Evolutionary conservation across 2,329 filamentous ascomycete species (phyloP).

Genomic region (Juglanconis juglandina): DNA sequence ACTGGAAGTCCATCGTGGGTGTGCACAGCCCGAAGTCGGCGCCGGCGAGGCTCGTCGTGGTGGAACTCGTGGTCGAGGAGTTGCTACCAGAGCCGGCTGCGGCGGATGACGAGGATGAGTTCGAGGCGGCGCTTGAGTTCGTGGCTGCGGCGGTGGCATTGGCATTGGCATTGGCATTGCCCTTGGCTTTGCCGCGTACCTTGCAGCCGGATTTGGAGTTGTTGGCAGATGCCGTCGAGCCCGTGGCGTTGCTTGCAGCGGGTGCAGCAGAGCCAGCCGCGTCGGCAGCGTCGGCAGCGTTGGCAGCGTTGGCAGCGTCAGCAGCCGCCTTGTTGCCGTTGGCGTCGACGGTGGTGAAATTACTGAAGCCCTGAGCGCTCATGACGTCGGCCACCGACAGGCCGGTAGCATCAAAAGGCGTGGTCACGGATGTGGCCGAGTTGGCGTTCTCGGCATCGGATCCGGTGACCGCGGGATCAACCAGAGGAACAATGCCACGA

Average conservation of each 20-base stretch:
- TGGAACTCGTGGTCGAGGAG: background rate
- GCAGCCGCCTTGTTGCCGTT: constrained; percentile 24
- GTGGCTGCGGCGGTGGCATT: background rate
- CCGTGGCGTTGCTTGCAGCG: constrained; percentile 14
- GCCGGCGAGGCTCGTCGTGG: constrained; percentile 2
- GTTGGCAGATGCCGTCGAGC: constrained; percentile 4
- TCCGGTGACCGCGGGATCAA: constrained; percentile 58
- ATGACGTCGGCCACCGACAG: constrained; percentile 61
- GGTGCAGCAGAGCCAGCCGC: background rate
- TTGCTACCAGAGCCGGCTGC: constrained; percentile 15
- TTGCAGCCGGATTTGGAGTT: constrained; percentile 8
- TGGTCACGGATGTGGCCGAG: constrained; percentile 46
- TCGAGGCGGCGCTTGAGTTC: background rate
- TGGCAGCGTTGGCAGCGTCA: background rate
- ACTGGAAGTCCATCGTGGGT: constrained; percentile 14
- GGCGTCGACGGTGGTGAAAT: constrained; percentile 44
- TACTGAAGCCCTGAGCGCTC: constrained; percentile 56
- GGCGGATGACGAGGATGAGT: background rate
- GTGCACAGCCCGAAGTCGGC: constrained; percentile 15
- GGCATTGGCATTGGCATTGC: constrained; percentile 7
- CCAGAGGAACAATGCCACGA: constrained; percentile 59
- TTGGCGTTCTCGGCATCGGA: constrained; percentile 55
- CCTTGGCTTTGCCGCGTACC: constrained; percentile 16
- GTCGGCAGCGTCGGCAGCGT: no score
- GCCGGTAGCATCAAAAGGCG: constrained; percentile 54